Conservation (phyloP, 1,284 basidiomycete species). For the Ganoderma meredithae region DNA sequence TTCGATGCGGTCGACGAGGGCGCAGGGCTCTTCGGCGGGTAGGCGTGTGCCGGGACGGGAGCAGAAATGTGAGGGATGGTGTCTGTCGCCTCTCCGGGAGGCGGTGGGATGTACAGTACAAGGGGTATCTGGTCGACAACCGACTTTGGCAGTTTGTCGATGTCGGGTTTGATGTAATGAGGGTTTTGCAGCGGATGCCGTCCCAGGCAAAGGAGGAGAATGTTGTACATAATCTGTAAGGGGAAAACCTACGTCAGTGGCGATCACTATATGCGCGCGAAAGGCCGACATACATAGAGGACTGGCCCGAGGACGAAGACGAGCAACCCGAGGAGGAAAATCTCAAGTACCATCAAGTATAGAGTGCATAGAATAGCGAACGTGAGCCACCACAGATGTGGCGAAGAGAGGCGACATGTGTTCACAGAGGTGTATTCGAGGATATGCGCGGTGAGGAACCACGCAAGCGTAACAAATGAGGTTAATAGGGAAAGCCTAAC, state of each 20-base stretch:
- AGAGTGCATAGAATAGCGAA: slow-evolving; percentile 82
- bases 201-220: slow-evolving; percentile 77
- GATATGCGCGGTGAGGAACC: slow-evolving; percentile 82
- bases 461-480: slow-evolving; percentile 73
- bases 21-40: slow-evolving; percentile 58
- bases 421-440: slow-evolving; percentile 76
- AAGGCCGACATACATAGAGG: slow-evolving; percentile 64
- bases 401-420: slow-evolving; percentile 72
- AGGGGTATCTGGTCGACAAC: slow-evolving; percentile 80
- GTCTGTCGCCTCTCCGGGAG: slow-evolving; percentile 56
- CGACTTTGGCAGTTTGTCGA: slow-evolving; percentile 72
- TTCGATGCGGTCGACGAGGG: slow-evolving; percentile 39
- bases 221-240: slow-evolving; percentile 73
- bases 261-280: not conserved
- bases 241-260: slow-evolving; percentile 19
- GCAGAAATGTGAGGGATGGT: slow-evolving; percentile 46
- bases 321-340: slow-evolving; percentile 72
- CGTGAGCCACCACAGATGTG: slow-evolving; percentile 84
- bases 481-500: slow-evolving; percentile 66
- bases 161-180: slow-evolving; percentile 74
- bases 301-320: slow-evolving; percentile 81
- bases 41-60: slow-evolving; percentile 55
- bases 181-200: slow-evolving; percentile 79
- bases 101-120: slow-evolving; percentile 82
- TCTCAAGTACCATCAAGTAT: slow-evolving; percentile 78